Percentiles rank a stretch among this genome's conserved stretches.
phyloP scores from a whole-genome alignment of 805 yeast species.

The Jamesozyma piceae region DNA sequence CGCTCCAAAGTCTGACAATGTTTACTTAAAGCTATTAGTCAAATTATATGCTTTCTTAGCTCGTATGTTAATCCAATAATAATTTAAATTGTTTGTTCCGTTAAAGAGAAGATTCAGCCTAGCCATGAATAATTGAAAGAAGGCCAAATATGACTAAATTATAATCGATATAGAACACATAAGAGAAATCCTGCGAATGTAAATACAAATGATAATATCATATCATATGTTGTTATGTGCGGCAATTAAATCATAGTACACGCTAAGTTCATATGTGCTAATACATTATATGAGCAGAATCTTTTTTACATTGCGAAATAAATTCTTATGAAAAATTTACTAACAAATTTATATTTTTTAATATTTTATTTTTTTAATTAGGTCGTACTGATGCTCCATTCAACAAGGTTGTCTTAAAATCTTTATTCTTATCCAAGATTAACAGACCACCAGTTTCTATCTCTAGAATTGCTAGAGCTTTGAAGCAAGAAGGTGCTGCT shows the following conservation, averaged over 20 bases:
- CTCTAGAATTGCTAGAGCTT: conserved; percentile 79
- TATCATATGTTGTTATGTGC: no score
- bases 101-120: no score
- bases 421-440: conserved; percentile 93
- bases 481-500: conserved; percentile 74
- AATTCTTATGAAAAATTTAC: no score
- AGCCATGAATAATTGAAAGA: no score
- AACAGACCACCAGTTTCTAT: conserved; percentile 99
- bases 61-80: conserved; percentile 56
- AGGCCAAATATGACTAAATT: no score
- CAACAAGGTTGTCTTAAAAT: conserved; percentile 93
- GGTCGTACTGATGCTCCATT: conserved; percentile 99
- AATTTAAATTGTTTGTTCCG: neutral
- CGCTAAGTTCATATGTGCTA: no score
- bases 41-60: conserved; percentile 98
- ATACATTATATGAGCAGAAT: no score
- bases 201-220: no score
- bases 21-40: conserved; percentile 95
- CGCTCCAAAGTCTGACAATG: conserved; percentile 99
- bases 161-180: no score
- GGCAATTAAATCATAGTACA: no score
- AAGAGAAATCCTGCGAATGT: no score
- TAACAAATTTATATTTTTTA: conserved; percentile 23
- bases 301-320: no score
- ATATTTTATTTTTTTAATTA: conserved; percentile 19